Conservation (phyloP, 2,329 filamentous ascomycete genomes). For the Ophiostoma ips region DNA sequence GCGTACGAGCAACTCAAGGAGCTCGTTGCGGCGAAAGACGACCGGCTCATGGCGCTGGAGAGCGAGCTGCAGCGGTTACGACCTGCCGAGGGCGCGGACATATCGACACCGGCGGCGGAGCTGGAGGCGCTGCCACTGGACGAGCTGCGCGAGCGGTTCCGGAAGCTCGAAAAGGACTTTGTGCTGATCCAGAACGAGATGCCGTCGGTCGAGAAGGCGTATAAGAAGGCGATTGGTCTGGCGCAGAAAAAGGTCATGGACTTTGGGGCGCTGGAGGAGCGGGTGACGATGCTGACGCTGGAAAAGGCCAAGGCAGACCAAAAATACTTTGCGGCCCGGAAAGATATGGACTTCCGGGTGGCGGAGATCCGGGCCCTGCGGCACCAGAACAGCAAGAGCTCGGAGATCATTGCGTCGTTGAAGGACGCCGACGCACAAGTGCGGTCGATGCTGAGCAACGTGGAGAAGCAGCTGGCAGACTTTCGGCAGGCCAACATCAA, state of each 20-base stretch:
- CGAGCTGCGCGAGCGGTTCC: constrained; percentile 59
- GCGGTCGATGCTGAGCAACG: constrained; percentile 60
- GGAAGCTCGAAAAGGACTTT: constrained; percentile 66
- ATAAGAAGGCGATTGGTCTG: constrained; percentile 73
- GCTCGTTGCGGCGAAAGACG: constrained; percentile 62
- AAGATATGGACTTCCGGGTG: constrained; percentile 76
- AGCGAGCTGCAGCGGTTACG: constrained; percentile 63
- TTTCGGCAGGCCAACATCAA: constrained; percentile 64
- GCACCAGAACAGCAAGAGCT: constrained; percentile 75
- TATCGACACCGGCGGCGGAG: constrained; percentile 30
- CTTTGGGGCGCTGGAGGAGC: constrained; percentile 61
- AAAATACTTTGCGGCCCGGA: constrained; percentile 93
- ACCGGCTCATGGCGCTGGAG: constrained; percentile 69
- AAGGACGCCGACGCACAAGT: constrained; percentile 80
- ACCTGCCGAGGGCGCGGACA: constrained; percentile 31
- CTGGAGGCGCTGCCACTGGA: constrained; percentile 50
- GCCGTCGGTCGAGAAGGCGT: constrained; percentile 77
- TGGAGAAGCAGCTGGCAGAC: constrained; percentile 84
- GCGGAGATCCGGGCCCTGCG: constrained; percentile 67
- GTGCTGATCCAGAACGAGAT: constrained; percentile 76
- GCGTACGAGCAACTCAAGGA: constrained; percentile 66
- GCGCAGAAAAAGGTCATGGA: constrained; percentile 81
- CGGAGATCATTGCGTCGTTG: constrained; percentile 82
- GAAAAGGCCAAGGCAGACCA: constrained; percentile 96
- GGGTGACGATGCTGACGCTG: constrained; percentile 55